Conservation (phyloP, 495 filamentous ascomycete genomes). For the Penicillium cosmopolitanum region DNA sequence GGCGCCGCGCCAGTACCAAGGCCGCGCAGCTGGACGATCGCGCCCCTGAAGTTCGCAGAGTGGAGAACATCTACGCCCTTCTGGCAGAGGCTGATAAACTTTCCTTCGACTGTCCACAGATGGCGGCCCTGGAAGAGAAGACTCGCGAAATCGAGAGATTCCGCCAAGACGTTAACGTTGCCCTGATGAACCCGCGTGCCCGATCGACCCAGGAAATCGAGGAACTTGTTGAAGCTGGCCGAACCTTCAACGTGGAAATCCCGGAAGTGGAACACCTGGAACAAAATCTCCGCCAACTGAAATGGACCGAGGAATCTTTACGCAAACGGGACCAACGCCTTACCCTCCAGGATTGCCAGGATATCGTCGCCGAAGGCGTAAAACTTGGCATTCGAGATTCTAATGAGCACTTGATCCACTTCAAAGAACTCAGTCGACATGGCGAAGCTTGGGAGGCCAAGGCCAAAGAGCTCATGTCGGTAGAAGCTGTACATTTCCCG, state of each 20-base stretch:
- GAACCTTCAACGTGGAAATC: conserved; percentile 90
- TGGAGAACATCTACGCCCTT: conserved; percentile 86
- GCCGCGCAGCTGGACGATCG: conserved; percentile 85
- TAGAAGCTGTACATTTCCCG: conserved; percentile 87
- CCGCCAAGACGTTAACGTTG: conserved; percentile 72
- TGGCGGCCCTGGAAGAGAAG: conserved; percentile 82
- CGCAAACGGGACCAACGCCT: conserved; percentile 63
- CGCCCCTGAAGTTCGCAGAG: conserved; percentile 84
- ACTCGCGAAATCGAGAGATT: conserved; percentile 86
- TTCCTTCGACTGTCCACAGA: conserved; percentile 94
- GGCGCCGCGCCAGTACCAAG: conserved; percentile 78
- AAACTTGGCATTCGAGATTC: conserved; percentile 75
- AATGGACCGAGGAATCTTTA: conserved; percentile 82
- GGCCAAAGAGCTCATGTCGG: conserved; percentile 89
- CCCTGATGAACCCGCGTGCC: conserved; percentile 63
- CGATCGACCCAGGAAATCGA: conserved; percentile 76
- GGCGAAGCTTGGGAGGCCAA: conserved; percentile 92
- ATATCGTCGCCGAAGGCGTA: conserved; percentile 74
- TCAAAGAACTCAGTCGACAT: conserved; percentile 71
- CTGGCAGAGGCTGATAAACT: conserved; percentile 84
- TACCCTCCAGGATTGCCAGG: conserved; percentile 74
- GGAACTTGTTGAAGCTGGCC: conserved; percentile 84
- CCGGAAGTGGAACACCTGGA: conserved; percentile 88
- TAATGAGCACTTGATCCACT: conserved; percentile 75
- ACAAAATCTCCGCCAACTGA: conserved; percentile 77